These are phyloP conservation scores for Sphagnum contortum DNA, from an alignment of 225 moss, liverwort and hornwort genomes.

Conservation along the genomic window DNA sequence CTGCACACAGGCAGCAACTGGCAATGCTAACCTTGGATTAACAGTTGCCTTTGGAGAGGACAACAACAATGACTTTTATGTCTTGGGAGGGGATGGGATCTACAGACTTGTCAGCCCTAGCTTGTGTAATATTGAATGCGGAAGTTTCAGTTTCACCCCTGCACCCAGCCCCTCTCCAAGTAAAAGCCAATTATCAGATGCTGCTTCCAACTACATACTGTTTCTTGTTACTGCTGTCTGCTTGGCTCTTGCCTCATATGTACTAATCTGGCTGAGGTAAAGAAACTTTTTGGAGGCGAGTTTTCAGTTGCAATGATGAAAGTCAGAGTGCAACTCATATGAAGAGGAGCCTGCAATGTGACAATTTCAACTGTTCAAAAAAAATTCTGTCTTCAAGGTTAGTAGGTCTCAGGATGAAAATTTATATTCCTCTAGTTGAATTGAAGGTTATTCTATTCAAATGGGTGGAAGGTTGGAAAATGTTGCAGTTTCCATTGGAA, in stretches of 20 bases:
- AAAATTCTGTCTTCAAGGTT: too few relatives aligned
- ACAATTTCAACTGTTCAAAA: too few relatives aligned
- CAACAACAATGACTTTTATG: slow-evolving; percentile 38
- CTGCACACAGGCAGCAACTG: slow-evolving; percentile 20
- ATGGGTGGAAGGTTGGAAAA: too few relatives aligned
- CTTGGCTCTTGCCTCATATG: slow-evolving; percentile 1
- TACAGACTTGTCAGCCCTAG: slow-evolving; percentile 41
- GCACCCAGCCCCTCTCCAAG: neutral
- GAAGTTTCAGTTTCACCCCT: slow-evolving; percentile 10
- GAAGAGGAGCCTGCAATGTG: too few relatives aligned
- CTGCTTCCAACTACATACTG: neutral
- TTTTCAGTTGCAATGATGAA: too few relatives aligned
- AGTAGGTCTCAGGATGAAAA: too few relatives aligned
- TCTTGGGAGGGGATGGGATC: slow-evolving; percentile 45
- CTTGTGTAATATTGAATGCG: slow-evolving; percentile 29
- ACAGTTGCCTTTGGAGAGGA: slow-evolving; percentile 66
- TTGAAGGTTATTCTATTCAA: too few relatives aligned
- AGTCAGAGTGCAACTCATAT: too few relatives aligned
- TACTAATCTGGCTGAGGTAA: slow-evolving; percentile 1
- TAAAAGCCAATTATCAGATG: neutral
- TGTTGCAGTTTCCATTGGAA: too few relatives aligned
- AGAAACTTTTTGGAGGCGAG: neutral
- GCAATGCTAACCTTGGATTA: slow-evolving; percentile 10
- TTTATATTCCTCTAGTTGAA: too few relatives aligned
- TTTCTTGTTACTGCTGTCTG: neutral